Evolutionary conservation across 768 basidiomycete genomes (phyloP), one percentile per base, ranked within the genome.

Genomic region (Rhizopogon vinicolor): DNA sequence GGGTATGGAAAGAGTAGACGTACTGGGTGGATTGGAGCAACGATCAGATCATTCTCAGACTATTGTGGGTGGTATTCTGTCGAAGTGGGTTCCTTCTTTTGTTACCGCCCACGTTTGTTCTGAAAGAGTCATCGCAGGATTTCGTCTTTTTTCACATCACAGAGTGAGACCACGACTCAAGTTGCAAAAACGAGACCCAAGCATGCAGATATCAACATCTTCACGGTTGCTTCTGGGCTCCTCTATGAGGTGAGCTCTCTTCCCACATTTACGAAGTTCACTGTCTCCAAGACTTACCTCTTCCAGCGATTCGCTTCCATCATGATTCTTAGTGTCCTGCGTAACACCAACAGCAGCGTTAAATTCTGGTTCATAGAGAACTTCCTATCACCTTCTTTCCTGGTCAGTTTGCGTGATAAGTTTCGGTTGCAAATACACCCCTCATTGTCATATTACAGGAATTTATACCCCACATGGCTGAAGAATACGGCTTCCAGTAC

Each of bases 291-390:
- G 14, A 44, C 29, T 10, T 7, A 22, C 16, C 42, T 41, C 41
- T 7, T 19, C 42, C 60, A 98, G 93, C 87, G 97, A 14, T 98
- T 99, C 72, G 94, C 87, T 0, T 93, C 92, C 8, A 98, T 99
- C 74, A 99, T 98, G 97, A 92, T 98, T 54, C 78, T 98, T 37
- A 96, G 93, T 62, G 97, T 99, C 33, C 77, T 98, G 60, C 86
- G 87, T 41, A 96, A 98, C 65, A 98, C 97, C 16, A 86, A 93
- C 18, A 90, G 88, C 64, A 89, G 85, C 28, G 95, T 99, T 70
- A 99, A 99, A 70, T 99, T 98, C 74, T 98, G 97, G 97, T 98
- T 98, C 73, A 98, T 99, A 60, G 91, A 97, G 68, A 98, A 99
- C 74, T 99, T 99, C 81, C 80, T 98, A 13, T 98, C 96, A 0